Evolutionary conservation across 2,329 filamentous ascomycete genomes (phyloP).

Genomic region (Aspergillus sp.): DNA sequence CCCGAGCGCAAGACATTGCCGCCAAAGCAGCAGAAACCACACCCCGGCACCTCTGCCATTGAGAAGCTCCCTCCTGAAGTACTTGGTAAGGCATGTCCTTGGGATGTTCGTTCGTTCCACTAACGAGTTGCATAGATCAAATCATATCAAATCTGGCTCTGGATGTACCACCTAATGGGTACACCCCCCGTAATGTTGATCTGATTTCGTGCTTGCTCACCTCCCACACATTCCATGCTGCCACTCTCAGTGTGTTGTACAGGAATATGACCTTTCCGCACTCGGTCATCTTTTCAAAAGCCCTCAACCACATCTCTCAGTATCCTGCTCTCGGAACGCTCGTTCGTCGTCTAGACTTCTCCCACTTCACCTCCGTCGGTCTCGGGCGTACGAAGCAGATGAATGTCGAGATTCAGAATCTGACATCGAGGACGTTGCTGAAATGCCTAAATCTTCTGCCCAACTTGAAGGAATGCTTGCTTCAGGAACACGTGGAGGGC

Average conservation of each 20-base stretch:
- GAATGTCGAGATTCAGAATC: conserved; percentile 63
- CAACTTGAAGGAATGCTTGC: conserved; percentile 66
- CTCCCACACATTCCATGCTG: conserved; percentile 64
- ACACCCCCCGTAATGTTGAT: conserved; percentile 67
- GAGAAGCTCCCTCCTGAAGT: conserved; percentile 63
- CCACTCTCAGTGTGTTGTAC: conserved; percentile 67
- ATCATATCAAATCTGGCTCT: conserved; percentile 67
- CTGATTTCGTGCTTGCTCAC: conserved; percentile 65
- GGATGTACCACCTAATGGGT: conserved; percentile 65
- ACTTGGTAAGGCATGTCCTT: conserved; percentile 48
- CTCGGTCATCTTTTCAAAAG: conserved; percentile 74
- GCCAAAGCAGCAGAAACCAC: conserved; percentile 13
- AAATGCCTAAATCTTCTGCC: conserved; percentile 63
- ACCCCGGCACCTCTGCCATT: conserved; percentile 41
- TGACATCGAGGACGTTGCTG: conserved; percentile 63
- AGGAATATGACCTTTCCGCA: conserved; percentile 72
- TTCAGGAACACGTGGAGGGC: conserved; percentile 71
- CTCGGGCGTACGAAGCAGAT: conserved; percentile 66
- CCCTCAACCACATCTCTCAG: conserved; percentile 57
- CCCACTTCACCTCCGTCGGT: conserved; percentile 72
- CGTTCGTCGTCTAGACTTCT: conserved; percentile 72
- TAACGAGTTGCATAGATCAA: conserved; percentile 43
- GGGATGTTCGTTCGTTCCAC: conserved; percentile 3
- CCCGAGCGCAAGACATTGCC: conserved; percentile 12
- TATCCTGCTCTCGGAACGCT: conserved; percentile 63